Base-by-base conservation (phyloP, 2,329 filamentous ascomycete genomes). In the Trichophyton mentagrophytes region DNA sequence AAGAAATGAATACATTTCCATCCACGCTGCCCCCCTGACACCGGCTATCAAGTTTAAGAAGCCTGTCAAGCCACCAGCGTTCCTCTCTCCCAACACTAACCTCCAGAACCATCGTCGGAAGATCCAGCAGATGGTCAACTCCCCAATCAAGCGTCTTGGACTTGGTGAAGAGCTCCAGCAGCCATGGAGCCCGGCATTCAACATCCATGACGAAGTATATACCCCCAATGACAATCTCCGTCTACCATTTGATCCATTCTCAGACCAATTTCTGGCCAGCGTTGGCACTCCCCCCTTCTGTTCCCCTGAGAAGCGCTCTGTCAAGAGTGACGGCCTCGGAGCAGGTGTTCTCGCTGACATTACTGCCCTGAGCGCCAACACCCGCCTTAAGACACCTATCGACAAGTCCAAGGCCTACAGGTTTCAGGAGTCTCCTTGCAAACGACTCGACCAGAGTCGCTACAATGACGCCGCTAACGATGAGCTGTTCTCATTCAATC, bases 71-170 rank as follows among this genome's bases (percentile, higher is more conserved):
- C 81, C 83, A 33, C 88, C 83, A 3, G 80, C 88, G 60, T 96
- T 92, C 0, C 86, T 89, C 17, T 97, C 92, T 13, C 92, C 93
- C 1, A 95, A 93, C 70, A 96, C 92, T 8, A 96, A 95, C 69
- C 80, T 97, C 20, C 85, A 87, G 61, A 85, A 93, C 66, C 93
- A 97, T 70, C 88, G 92, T 60, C 86, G 92, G 68, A 86, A 85
- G 65, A 89, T 97, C 64, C 82, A 82, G 62, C 82, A 88, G 66
- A 84, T 96, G 78, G 83, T 95, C 51, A 88, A 89, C 61, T 93
- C 89, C 3, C 90, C 90, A 3, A 78, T 83, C 58, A 78, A 77
- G 63, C 72, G 73, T 58, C 65, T 76, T 27, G 76, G 75, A 4
- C 66, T 77, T 5, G 68, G 69, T 5, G 72, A 74, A 25, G 73